Evolutionary conservation across 352 stramenopile species (phyloP), one percentile per base, ranked within the genome.

Genomic region (Phytopythium cucurbitacearum): DNA sequence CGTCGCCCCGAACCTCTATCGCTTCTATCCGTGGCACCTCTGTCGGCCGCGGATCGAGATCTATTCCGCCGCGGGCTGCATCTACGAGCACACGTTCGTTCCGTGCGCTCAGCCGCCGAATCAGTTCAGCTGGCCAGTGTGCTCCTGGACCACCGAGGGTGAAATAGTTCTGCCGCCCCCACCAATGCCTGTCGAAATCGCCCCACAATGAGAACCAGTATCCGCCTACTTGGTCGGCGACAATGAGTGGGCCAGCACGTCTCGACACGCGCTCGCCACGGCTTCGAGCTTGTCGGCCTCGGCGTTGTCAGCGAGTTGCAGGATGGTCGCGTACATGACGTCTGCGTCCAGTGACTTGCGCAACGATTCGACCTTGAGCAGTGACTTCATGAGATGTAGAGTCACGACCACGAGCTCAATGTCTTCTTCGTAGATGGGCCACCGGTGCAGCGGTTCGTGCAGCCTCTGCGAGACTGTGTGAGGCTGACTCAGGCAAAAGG

Each of bases 361-460:
- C 9, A 88, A 59, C 1, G 57, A 52, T 10, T 69, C 46, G 8
- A 77, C 65, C 4, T 39, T 62, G 4, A 83, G 57, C 0, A 88
- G 57, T 1, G 55, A 42, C 10, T 67, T 52, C 9, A 88, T 46
- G 12, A 88, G 52, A 36, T 84, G 60, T 9, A 88, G 58, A 10
- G 71, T 75, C 13, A 83, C 56, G 39, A 84, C 52, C 5, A 83
- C 68, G n/a, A 71, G 55, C 41, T 88, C 76, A 2, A 83, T 53
- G 49, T 88, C 76, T 34, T 88, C 76, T 56, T 88, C 76, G 50
- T 80, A 88, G 21, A 88, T 51, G 4, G 76, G 76, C 76, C 76
- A 88, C 34, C 65, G 64, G 45, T 67, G 55, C 11, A 88, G 61
- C 40, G 68, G 65, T 32, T 78, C 62, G 40, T 78, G 70, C 16